Base-by-base conservation (phyloP, 2,329 filamentous ascomycete genomes). In the Corynespora cassiicola region DNA sequence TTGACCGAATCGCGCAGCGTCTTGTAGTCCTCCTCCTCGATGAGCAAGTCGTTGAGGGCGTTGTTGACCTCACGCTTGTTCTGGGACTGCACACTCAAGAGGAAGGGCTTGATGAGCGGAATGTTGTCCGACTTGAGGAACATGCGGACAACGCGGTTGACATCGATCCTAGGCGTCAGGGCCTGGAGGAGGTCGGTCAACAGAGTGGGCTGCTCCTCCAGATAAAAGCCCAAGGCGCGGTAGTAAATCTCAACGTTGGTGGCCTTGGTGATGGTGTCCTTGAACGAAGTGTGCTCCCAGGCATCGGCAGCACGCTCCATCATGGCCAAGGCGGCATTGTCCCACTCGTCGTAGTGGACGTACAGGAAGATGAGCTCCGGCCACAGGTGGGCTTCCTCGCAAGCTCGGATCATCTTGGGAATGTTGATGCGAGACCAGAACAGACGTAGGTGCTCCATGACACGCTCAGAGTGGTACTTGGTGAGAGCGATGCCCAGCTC, bases 241-340 rank as follows among this genome's bases (percentile, higher is more conserved):
- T 99, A 99, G 78, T 97, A 99, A 61, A 99, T 99, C 73, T 99
- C 95, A 63, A 99, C 75, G 74, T 99, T 99, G 62, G 91, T 89
- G 52, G 96, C 92, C 81, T 99, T 99, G 74, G 96, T 85, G 40
- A 96, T 80, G 34, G 95, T 97, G 66, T 99, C 95, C 80, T 99
- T 99, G 85, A 99, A 99, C 31, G 95, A 94, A 69, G 96, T 90
- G 74, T 99, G 94, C 70, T 99, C 95, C 94, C 94, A 99, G 2
- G 94, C 91, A 76, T 97, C 95, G 53, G 95, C 86, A 9, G 94
- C 88, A 56, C 90, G 89, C 77, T 99, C 94, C 82, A 99, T 99
- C 76, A 99, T 96, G 12, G 94, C 90, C 37, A 99, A 80, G 31
- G 91, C 90, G 28, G 94, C 94, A 63, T 99, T 97, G 72, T 99